Percentiles rank a stretch among this genome's conserved stretches.
Evolutionary conservation across 352 stramenopile genomes (phyloP).

Genomic region (Lagenidium sp.): DNA sequence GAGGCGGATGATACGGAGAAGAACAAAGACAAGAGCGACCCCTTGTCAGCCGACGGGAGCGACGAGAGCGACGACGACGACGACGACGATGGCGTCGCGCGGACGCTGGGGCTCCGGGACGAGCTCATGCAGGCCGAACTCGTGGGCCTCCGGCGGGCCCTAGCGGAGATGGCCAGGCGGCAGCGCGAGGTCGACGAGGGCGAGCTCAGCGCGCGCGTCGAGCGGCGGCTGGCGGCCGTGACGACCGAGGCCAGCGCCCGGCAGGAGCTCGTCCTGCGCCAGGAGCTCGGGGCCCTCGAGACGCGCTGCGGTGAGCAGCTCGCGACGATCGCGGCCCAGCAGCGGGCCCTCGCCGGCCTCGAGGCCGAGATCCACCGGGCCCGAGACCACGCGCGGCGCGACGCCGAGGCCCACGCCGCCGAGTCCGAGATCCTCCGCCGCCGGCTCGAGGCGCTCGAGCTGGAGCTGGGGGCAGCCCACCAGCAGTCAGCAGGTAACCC

Average conservation of each 20-base stretch:
- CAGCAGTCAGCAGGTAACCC: slow-evolving; percentile 4
- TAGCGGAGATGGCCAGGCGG: slow-evolving; percentile 30
- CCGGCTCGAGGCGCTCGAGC: slow-evolving; percentile 18
- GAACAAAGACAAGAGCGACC: no score
- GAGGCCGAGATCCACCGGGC: background rate
- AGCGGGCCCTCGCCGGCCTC: slow-evolving; percentile 3
- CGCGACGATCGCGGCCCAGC: slow-evolving; percentile 6
- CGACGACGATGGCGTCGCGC: background rate
- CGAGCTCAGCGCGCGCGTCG: slow-evolving; percentile 6
- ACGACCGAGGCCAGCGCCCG: background rate
- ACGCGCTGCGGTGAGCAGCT: slow-evolving; percentile 22
- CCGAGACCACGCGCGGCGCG: background rate
- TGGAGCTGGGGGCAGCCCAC: slow-evolving; percentile 17
- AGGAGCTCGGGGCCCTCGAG: slow-evolving; percentile 26
- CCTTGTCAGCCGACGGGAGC: no score
- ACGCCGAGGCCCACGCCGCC: slow-evolving; percentile 11
- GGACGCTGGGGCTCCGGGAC: slow-evolving; percentile 6
- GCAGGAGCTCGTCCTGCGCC: slow-evolving; percentile 14
- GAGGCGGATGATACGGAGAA: no score
- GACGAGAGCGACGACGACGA: no score
- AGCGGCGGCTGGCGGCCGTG: slow-evolving; percentile 13
- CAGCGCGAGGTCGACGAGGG: slow-evolving; percentile 15
- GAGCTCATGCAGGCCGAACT: slow-evolving; percentile 44
- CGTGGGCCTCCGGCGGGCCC: slow-evolving; percentile 22
- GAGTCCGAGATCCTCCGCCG: slow-evolving; percentile 50